phyloP scores from a whole-genome alignment of 2,329 filamentous ascomycete species.

The Macrophomina phaseolina region DNA sequence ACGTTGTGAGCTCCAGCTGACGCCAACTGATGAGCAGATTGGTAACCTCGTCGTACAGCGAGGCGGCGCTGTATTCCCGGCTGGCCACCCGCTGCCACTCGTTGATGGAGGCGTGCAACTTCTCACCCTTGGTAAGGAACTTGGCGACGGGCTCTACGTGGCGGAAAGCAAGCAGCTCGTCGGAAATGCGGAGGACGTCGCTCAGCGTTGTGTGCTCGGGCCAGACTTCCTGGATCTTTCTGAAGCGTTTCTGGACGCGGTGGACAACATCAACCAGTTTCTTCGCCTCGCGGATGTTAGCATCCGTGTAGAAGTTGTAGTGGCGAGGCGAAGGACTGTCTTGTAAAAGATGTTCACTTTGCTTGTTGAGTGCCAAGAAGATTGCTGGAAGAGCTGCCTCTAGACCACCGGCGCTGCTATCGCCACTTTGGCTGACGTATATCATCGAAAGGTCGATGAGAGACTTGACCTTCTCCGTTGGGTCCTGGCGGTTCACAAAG shows the following conservation, averaged over 20 bases:
- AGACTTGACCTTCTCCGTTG: constrained; percentile 10
- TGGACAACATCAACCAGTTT: constrained; percentile 73
- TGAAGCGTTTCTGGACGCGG: constrained; percentile 74
- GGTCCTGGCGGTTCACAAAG: constrained; percentile 31
- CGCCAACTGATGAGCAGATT: constrained; percentile 86
- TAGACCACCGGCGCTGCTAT: constrained; percentile 34
- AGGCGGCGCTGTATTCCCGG: constrained; percentile 71
- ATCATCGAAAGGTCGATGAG: constrained; percentile 9
- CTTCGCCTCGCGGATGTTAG: constrained; percentile 77
- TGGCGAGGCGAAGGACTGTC: constrained; percentile 38
- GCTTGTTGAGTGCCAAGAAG: constrained; percentile 69
- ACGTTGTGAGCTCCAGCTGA: constrained; percentile 87
- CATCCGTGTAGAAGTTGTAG: constrained; percentile 90
- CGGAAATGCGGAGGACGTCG: constrained; percentile 78
- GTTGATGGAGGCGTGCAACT: constrained; percentile 81
- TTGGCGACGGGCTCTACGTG: constrained; percentile 86
- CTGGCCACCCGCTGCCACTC: constrained; percentile 97
- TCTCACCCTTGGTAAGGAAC: constrained; percentile 84
- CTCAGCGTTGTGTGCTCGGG: constrained; percentile 78
- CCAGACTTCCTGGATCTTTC: constrained; percentile 67
- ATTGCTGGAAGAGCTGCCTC: constrained; percentile 68
- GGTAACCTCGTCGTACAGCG: constrained; percentile 78
- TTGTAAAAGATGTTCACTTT: constrained; percentile 52
- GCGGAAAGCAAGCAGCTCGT: constrained; percentile 74
- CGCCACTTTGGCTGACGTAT: constrained; percentile 36